phyloP scores from a whole-genome alignment of 129 eudicot species.

The Helianthus tuberosus region DNA sequence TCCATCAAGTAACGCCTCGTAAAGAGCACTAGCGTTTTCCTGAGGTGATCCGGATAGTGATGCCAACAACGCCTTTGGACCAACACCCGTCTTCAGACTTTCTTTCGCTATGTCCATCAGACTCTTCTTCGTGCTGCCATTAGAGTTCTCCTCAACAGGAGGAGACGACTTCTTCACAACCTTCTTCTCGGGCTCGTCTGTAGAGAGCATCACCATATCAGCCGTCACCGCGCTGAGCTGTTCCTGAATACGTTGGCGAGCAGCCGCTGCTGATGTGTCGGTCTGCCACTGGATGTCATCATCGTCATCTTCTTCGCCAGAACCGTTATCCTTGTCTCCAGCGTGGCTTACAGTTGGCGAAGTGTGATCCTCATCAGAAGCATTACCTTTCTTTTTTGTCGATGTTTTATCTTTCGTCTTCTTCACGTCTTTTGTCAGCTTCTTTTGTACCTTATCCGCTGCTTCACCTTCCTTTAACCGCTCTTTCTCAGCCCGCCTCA shows the following conservation, averaged over 20 bases:
- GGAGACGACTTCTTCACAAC: conserved; percentile 6
- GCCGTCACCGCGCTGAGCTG: conserved; percentile 68
- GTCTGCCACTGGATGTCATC: conserved; percentile 69
- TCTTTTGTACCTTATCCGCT: conserved; percentile 8
- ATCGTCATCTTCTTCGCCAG: conserved; percentile 40
- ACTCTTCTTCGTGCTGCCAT: conserved; percentile 21
- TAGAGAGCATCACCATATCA: conserved; percentile 64
- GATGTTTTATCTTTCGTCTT: conserved; percentile 6
- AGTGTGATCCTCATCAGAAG: conserved; percentile 1
- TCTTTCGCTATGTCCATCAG: conserved; percentile 44
- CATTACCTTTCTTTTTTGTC: conserved; percentile 4
- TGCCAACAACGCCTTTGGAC: conserved; percentile 11
- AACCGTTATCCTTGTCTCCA: background rate
- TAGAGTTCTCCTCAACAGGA: conserved; percentile 11
- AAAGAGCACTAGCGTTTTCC: conserved; percentile 5
- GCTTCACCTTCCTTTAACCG: conserved; percentile 15
- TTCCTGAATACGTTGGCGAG: conserved; percentile 52
- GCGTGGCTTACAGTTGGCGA: conserved; percentile 20
- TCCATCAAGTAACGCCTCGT: conserved; percentile 3
- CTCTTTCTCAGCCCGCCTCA: conserved; percentile 19
- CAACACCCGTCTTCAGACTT: conserved; percentile 36
- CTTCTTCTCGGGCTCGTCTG: conserved; percentile 46
- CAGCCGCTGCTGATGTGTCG: conserved; percentile 68
- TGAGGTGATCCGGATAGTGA: conserved; percentile 4
- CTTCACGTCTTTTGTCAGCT: conserved; percentile 13